Evolutionary conservation across 257 asterid species (phyloP), one percentile per base, ranked within the genome.

Genomic region (Plantago major): DNA sequence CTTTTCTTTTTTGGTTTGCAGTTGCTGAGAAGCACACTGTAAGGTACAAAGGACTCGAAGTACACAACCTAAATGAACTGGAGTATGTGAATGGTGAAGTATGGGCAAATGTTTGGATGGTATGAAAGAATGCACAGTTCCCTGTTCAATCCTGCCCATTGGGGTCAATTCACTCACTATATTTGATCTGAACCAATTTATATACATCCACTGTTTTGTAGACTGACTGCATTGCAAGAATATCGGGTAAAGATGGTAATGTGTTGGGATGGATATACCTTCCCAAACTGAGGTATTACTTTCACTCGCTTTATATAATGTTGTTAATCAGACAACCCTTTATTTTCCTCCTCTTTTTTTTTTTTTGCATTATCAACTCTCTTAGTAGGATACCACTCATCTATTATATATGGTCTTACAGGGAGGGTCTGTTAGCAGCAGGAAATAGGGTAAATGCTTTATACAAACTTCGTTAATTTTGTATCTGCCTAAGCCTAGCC

Each of bases 101-200:
- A 42, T 93, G 99, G 99, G 93, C 99, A 61, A 93, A 87, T 57
- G 83, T 93, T 68, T 89, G 86, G 89, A 76, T 48, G 97, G 97
- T 87, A 71, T 17, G 61, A 16, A 4, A 3, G 44, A 44, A 15
- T 59, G 37, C 59, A 6, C 42, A 9, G 10, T 52, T 49, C 38
- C 48, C 40, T n/a, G 7, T 58, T 59, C 10, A 14, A 19, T 52
- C 10, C 9, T 8, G 42, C 52, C 17, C 7, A 33, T 33, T 33
- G 1, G 40, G 6, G 6, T 33, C 40, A 33, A 33, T 33, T 33
- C 6, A 33, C 40, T 53, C 57, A 17, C 7, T 9, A 11, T 16
- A 43, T 49, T 15, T 17, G 42, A 53, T 53, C 54, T 52, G 7
- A 53, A 22, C 9, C 9, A 22, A 22, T 28, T 22, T 63, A 9